phyloP scores from a whole-genome alignment of 2,329 filamentous ascomycete genomes.

The Trichoderma koningiopsis region DNA sequence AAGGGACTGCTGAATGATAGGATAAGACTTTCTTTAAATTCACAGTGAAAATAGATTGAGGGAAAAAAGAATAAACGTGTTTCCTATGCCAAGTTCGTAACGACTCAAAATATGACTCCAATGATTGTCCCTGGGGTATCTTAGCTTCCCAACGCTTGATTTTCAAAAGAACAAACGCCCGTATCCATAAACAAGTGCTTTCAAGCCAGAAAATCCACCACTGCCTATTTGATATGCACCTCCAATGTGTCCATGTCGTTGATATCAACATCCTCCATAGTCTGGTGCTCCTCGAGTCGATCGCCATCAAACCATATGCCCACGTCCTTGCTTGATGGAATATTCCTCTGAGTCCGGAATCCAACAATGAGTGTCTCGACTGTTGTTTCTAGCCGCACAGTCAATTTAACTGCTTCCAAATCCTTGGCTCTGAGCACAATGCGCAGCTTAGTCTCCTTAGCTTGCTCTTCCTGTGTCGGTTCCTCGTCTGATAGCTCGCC shows the following conservation, averaged over 20 bases:
- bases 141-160: conserved; percentile 30
- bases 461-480: conserved; percentile 27
- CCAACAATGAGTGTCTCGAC: conserved; percentile 63
- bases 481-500: conserved; percentile 45
- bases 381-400: conserved; percentile 56
- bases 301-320: conserved; percentile 77
- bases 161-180: conserved; percentile 24
- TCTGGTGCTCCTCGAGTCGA: conserved; percentile 59
- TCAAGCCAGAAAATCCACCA: background rate
- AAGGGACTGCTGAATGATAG: background rate
- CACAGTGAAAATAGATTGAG: background rate
- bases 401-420: conserved; percentile 52
- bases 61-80: background rate
- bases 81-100: conserved; percentile 15
- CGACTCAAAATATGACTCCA: conserved; percentile 14
- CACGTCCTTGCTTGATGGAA: conserved; percentile 57
- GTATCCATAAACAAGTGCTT: conserved; percentile 17
- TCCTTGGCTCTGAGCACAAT: conserved; percentile 58
- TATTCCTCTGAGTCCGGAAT: conserved; percentile 58
- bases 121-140: conserved; percentile 34
- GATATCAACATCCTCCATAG: conserved; percentile 69
- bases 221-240: conserved; percentile 61
- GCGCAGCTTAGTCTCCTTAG: conserved; percentile 44
- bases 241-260: conserved; percentile 76
- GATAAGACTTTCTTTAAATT: background rate